phyloP scores from a whole-genome alignment of 2,329 filamentous ascomycete genomes.

The Trichophyton rubrum region DNA sequence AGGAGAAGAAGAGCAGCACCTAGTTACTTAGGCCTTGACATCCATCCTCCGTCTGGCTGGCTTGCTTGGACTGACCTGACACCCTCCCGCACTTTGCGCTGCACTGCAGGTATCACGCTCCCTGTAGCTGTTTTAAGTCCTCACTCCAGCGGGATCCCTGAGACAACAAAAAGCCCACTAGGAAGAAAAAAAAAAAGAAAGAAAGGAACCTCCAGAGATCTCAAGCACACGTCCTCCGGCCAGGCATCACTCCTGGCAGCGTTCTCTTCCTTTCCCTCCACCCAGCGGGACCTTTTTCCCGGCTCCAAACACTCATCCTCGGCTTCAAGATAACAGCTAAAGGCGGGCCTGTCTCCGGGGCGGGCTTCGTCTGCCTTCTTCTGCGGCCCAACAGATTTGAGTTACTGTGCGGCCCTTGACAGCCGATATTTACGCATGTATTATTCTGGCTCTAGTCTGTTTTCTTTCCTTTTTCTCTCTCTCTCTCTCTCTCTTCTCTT shows the following conservation, averaged over 20 bases:
- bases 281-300: neutral
- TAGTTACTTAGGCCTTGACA: neutral
- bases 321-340: neutral
- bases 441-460: neutral
- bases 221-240: neutral
- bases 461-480: neutral
- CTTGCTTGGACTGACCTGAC: neutral
- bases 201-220: neutral
- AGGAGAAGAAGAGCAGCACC: neutral
- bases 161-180: neutral
- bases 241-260: neutral
- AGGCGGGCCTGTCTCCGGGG: neutral
- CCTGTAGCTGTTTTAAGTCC: neutral
- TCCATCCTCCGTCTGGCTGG: neutral
- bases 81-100: neutral
- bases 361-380: neutral
- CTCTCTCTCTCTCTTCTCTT: too few relatives aligned
- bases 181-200: too few relatives aligned
- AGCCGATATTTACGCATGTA: neutral
- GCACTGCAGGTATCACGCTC: neutral
- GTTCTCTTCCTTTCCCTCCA: neutral
- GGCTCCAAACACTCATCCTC: neutral
- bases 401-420: neutral
- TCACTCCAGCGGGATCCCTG: neutral
- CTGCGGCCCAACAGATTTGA: neutral